Percentiles rank a stretch among this genome's conserved stretches.
Evolutionary conservation across 2,329 filamentous ascomycete genomes (phyloP).

Genomic region (Fusarium brachygibbosum): DNA sequence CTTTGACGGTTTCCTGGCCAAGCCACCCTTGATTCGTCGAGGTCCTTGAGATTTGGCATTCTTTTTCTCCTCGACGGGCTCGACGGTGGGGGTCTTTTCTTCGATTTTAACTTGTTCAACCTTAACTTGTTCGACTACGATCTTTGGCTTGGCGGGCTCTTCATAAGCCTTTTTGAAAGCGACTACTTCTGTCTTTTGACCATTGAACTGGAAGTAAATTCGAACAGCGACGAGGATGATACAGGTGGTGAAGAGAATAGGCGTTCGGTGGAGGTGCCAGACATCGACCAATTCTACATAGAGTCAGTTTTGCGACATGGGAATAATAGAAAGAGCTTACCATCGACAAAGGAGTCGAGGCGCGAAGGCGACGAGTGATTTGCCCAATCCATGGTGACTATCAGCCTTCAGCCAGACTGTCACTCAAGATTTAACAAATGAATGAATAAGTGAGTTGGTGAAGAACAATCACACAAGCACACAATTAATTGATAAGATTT

Average conservation of each 20-base stretch:
- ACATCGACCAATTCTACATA: conserved; percentile 56
- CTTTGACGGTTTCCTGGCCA: conserved; percentile 52
- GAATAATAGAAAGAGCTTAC: conserved; percentile 23
- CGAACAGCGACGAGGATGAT: conserved; percentile 57
- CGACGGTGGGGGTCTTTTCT: conserved; percentile 38
- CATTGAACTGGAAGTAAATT: conserved; percentile 58
- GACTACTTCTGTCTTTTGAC: conserved; percentile 53
- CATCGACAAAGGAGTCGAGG: conserved; percentile 46
- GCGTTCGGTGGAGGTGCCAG: conserved; percentile 63
- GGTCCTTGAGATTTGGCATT: conserved; percentile 58
- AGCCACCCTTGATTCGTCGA: conserved; percentile 63
- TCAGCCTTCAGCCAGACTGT: conserved; percentile 25
- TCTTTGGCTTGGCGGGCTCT: conserved; percentile 32
- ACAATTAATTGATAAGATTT: conserved; percentile 24
- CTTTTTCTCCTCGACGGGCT: conserved; percentile 48
- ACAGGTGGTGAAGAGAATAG: conserved; percentile 58
- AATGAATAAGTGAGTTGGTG: conserved; percentile 2
- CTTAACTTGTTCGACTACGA: conserved; percentile 10
- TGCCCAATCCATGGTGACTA: conserved; percentile 45
- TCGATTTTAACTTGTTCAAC: background rate
- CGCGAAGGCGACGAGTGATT: conserved; percentile 46
- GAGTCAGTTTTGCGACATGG: conserved; percentile 23
- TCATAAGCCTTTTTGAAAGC: conserved; percentile 56
- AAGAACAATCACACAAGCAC: conserved; percentile 19
- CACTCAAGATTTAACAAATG: conserved; percentile 2